Evolutionary conservation across 495 filamentous ascomycete genomes (phyloP), one percentile per base, ranked within the genome.

Genomic region (Talaromyces wortmannii): DNA sequence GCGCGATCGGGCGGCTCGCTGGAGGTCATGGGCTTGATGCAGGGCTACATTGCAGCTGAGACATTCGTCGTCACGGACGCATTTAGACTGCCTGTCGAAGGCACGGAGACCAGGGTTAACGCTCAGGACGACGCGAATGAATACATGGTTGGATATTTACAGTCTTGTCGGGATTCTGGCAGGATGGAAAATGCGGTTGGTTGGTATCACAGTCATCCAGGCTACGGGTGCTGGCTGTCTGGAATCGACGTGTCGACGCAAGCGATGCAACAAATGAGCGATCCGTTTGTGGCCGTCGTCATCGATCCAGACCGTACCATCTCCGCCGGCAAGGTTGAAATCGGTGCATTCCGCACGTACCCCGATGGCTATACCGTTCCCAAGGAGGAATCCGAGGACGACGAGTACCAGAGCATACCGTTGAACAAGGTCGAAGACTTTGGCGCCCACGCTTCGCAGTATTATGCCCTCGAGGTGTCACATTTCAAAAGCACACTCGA

Each of bases 11-110:
- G 95, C 49, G 92, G 94, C 15, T 83, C 84, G 2, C 78, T 97
- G 55, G 95, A 99, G 70, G 81, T 99, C 45, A 99, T 99, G 95
- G 95, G 95, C 47, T 71, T 99, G 61, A 97, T 99, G 95, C 90
- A 96, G 72, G 95, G 95, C 42, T 94, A 95, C 65, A 88, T 96
- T 32, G 59, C 74, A 10, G 79, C 85, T 46, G 82, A 88, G 50
- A 89, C 90, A 4, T 87, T 99, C 63, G 84, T 99, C 47, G 87
- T 99, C 11, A 97, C 91, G 4, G 95, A 99, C 66, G 89, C 91
- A 13, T 94, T 96, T 70, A 84, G 91, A 2, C 79, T 99, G 45
- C 95, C 95, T 0, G 95, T 99, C 47, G 95, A 97, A 63, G 95
- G 95, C 13, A 99, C 95, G 13, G 95, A 99, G 70, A 99, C 95